phyloP scores from a whole-genome alignment of 2,329 filamentous ascomycete species.

The Aspergillus sclerotialis region DNA sequence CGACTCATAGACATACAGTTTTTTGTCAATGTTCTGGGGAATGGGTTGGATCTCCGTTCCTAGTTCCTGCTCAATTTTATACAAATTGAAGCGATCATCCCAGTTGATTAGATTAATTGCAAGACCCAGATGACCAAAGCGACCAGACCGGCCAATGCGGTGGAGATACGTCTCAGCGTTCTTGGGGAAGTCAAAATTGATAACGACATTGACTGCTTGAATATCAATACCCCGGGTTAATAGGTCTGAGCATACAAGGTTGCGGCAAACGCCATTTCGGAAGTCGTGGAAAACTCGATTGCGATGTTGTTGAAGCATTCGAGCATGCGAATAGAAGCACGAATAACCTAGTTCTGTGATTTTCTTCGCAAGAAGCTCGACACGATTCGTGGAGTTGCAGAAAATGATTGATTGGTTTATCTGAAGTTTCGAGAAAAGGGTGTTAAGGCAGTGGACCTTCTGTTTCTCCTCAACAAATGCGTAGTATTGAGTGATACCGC shows the following conservation, averaged over 20 bases:
- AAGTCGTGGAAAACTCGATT: constrained; percentile 99
- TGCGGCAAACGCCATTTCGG: constrained; percentile 94
- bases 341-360: constrained; percentile 99
- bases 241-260: constrained; percentile 94
- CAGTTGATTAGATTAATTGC: constrained; percentile 99
- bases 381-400: constrained; percentile 98
- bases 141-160: constrained; percentile 93
- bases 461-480: constrained; percentile 99
- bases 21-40: constrained; percentile 90
- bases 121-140: constrained; percentile 92
- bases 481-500: constrained; percentile 98
- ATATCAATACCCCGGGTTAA: constrained; percentile 99
- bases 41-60: constrained; percentile 98
- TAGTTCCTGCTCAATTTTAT: constrained; percentile 95
- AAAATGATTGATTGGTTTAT: constrained; percentile 99
- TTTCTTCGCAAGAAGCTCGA: constrained; percentile 96
- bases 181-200: constrained; percentile 99
- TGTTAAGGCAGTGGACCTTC: constrained; percentile 98
- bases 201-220: constrained; percentile 97
- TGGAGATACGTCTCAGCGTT: constrained; percentile 98
- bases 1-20: constrained; percentile 94
- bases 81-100: constrained; percentile 98
- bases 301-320: constrained; percentile 93
- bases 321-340: constrained; percentile 98
- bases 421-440: constrained; percentile 95